phyloP scores from a whole-genome alignment of 2,329 filamentous ascomycete genomes.

The Lachnellula hyalina region DNA sequence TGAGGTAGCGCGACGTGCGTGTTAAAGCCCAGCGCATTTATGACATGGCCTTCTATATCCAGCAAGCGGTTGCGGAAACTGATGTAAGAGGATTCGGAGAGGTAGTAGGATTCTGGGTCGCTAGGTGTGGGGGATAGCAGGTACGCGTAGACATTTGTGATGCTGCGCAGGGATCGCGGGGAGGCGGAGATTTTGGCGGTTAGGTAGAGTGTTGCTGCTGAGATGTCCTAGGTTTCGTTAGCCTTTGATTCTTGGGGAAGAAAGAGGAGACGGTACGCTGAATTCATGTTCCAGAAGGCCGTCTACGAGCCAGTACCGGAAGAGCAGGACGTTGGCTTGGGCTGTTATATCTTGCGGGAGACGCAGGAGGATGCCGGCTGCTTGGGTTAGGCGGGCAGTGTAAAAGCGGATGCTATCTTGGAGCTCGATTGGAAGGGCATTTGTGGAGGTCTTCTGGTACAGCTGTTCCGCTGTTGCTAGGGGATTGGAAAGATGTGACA shows the following conservation, averaged over 20 bases:
- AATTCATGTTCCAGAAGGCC: conserved; percentile 55
- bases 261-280: conserved; percentile 20
- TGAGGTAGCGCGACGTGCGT: conserved; percentile 83
- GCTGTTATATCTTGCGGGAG: conserved; percentile 82
- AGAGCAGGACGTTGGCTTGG: conserved; percentile 76
- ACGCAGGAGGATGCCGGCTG: conserved; percentile 73
- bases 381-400: conserved; percentile 69
- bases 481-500: conserved; percentile 64
- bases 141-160: conserved; percentile 81
- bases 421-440: conserved; percentile 59
- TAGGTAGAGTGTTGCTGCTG: conserved; percentile 76
- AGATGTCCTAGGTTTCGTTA: conserved; percentile 58
- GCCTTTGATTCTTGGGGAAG: conserved; percentile 12
- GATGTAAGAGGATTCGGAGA: conserved; percentile 69
- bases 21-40: conserved; percentile 73
- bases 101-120: conserved; percentile 55
- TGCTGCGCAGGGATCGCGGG: conserved; percentile 70
- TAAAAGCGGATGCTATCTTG: conserved; percentile 68
- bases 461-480: conserved; percentile 70
- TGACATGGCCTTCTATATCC: conserved; percentile 69
- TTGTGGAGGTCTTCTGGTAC: conserved; percentile 47
- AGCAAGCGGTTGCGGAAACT: conserved; percentile 60
- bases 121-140: conserved; percentile 58
- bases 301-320: conserved; percentile 67
- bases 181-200: conserved; percentile 75